Base-by-base conservation (phyloP, 805 yeast species). In the Peterozyma xylosa region DNA sequence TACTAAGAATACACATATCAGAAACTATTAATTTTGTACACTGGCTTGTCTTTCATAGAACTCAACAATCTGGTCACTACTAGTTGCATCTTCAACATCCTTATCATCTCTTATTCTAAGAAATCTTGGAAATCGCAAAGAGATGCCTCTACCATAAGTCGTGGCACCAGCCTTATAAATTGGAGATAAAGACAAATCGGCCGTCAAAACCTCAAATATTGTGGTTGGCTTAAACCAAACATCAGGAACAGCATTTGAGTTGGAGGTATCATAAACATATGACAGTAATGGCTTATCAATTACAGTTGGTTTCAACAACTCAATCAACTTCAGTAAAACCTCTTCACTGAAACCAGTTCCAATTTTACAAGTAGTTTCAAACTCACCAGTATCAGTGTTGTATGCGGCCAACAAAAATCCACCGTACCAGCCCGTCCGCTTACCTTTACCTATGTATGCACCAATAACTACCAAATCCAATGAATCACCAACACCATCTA, bases 261-360 rank as follows among this genome's bases (percentile, higher is more conserved):
- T 71, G 13, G 61, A 66, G 2, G 70, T 62, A 56, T 85, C 93
- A 57, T 76, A 87, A 1, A 81, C 71, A 49, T 76, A 78, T 44
- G 80, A 84, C 0, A 84, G 70, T 51, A 80, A 83, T 2, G 96
- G 84, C n/a, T 59, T 66, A 0, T 65, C 56, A 11, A 78, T 73
- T 42, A 80, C 93, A 0, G 88, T 78, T 2, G 86, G 82, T 36
- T 81, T 77, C 46, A 93, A 70, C 40, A 69, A 69, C 21, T 72
- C 74, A 53, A 81, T 70, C 30, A 93, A 60, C 27, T 63, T 64
- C 33, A 77, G 78, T 45, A 93, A 70, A 55, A 80, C 74, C 50
- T 83, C 97, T 51, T 93, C 99, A 35, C 89, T 78, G 57, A 93
- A 93, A 0, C 99, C 99, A 0, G 99, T 93, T 39, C 99, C 99